Percentiles rank a stretch among this genome's conserved stretches.
phyloP scores from a whole-genome alignment of 2,329 filamentous ascomycete species.

The Paraphoma sp. region DNA sequence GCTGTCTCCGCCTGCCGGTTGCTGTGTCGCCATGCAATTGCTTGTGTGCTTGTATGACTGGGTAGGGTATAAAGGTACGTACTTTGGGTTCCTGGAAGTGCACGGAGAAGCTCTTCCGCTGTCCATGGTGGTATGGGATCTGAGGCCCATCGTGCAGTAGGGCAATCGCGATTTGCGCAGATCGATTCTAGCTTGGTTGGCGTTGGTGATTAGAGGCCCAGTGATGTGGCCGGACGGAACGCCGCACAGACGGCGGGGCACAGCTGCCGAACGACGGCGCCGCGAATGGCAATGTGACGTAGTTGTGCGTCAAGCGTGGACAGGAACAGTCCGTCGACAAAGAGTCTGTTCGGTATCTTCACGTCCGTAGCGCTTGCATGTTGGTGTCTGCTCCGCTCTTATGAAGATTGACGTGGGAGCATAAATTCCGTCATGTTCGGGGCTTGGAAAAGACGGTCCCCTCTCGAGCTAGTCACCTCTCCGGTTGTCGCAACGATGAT shows the following conservation, averaged over 20 bases:
- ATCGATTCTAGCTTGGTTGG: not conserved
- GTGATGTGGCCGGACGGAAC: not conserved
- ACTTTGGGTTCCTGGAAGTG: not conserved
- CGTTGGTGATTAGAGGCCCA: slow-evolving; percentile 15
- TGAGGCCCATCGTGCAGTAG: not conserved
- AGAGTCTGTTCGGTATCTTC: not conserved
- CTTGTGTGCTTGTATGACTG: not conserved
- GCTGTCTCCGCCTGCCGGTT: no score
- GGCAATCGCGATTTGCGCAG: not conserved
- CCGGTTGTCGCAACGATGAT: no score
- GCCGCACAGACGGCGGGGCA: slow-evolving; percentile 3
- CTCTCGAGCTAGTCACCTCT: no score
- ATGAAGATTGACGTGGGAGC: not conserved
- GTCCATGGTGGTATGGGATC: not conserved
- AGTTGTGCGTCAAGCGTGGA: not conserved
- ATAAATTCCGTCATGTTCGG: not conserved
- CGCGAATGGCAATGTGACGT: slow-evolving; percentile 1
- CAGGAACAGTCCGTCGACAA: not conserved
- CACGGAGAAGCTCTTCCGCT: not conserved
- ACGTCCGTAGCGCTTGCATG: not conserved
- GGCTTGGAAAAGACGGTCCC: no score
- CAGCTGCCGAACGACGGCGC: not conserved
- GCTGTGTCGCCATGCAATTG: not conserved
- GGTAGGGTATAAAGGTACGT: not conserved
- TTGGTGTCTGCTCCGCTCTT: not conserved